phyloP scores from a whole-genome alignment of 148 eudicot genomes.

The Vaccinium corymbosum region DNA sequence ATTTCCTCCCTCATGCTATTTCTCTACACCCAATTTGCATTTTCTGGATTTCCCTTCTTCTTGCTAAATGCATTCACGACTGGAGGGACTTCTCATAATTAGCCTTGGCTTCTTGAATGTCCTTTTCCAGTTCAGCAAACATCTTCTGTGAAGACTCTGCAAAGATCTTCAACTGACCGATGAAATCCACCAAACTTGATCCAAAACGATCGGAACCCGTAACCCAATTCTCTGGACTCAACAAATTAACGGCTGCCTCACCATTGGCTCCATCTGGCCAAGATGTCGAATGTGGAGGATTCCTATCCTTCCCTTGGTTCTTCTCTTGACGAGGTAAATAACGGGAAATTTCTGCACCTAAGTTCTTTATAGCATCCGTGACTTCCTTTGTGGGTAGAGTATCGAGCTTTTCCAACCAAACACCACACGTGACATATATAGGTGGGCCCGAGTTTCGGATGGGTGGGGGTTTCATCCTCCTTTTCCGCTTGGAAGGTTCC shows the following conservation, averaged over 20 bases:
- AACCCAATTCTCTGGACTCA: slow-evolving; percentile 40
- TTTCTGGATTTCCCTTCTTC: neutral
- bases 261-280: slow-evolving; percentile 18
- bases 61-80: slow-evolving; percentile 13
- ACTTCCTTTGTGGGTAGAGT: slow-evolving; percentile 47
- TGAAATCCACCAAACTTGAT: slow-evolving; percentile 48
- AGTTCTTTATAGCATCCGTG: slow-evolving; percentile 46
- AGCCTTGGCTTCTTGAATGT: slow-evolving; percentile 51
- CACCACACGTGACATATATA: slow-evolving; percentile 67
- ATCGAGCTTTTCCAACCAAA: slow-evolving; percentile 62
- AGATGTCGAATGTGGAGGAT: neutral
- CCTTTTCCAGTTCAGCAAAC: slow-evolving; percentile 53
- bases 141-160: slow-evolving; percentile 55
- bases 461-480: slow-evolving; percentile 28
- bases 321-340: slow-evolving; percentile 79
- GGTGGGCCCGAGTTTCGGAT: slow-evolving; percentile 63
- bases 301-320: slow-evolving; percentile 44
- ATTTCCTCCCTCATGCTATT: neutral
- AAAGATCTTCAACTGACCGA: slow-evolving; percentile 47
- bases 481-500: slow-evolving; percentile 44
- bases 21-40: slow-evolving; percentile 6
- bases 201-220: slow-evolving; percentile 44
- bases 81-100: slow-evolving; percentile 42
- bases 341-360: slow-evolving; percentile 49
- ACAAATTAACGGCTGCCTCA: slow-evolving; percentile 27